Percentiles rank a stretch among this genome's conserved stretches.
Evolutionary conservation across 176 grass and related monocot species (phyloP).

Genomic region (Stipa capillata): DNA sequence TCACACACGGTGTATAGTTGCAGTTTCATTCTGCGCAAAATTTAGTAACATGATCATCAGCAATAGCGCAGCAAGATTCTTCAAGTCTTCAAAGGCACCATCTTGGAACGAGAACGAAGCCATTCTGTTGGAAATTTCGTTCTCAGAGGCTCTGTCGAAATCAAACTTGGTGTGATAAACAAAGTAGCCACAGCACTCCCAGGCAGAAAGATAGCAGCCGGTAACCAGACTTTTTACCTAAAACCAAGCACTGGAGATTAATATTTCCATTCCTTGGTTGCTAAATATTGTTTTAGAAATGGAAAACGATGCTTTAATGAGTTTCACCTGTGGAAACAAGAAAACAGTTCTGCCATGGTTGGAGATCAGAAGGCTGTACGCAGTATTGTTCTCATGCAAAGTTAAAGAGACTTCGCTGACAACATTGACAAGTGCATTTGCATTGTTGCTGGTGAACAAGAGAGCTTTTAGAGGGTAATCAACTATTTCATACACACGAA

Average conservation of each 20-base stretch:
- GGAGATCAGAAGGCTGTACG: slow-evolving; percentile 50
- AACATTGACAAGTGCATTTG: slow-evolving; percentile 16
- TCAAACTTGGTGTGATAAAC: slow-evolving; percentile 31
- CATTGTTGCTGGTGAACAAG: slow-evolving; percentile 42
- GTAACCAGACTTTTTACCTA: slow-evolving; percentile 30
- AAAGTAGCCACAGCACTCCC: slow-evolving; percentile 65
- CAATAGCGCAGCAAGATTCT: slow-evolving; percentile 39
- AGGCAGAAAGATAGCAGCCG: slow-evolving; percentile 30
- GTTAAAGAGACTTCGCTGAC: slow-evolving; percentile 31
- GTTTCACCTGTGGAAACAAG: slow-evolving; percentile 59
- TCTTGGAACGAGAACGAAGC: slow-evolving; percentile 29
- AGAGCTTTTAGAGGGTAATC: slow-evolving; percentile 60
- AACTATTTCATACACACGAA: slow-evolving; percentile 41
- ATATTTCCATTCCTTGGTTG: not conserved
- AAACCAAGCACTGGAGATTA: not conserved
- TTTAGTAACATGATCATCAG: slow-evolving; percentile 4
- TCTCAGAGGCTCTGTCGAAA: slow-evolving; percentile 37
- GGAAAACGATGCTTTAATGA: not conserved
- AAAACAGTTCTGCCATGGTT: slow-evolving; percentile 44
- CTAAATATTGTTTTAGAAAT: not conserved
- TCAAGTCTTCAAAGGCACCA: slow-evolving; percentile 38
- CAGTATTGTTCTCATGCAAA: slow-evolving; percentile 18
- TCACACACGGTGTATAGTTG: not conserved
- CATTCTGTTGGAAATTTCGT: slow-evolving; percentile 43
- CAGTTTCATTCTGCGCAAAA: not conserved